Base-by-base conservation (phyloP, 768 basidiomycete genomes). In the Phylloporus sp. region DNA sequence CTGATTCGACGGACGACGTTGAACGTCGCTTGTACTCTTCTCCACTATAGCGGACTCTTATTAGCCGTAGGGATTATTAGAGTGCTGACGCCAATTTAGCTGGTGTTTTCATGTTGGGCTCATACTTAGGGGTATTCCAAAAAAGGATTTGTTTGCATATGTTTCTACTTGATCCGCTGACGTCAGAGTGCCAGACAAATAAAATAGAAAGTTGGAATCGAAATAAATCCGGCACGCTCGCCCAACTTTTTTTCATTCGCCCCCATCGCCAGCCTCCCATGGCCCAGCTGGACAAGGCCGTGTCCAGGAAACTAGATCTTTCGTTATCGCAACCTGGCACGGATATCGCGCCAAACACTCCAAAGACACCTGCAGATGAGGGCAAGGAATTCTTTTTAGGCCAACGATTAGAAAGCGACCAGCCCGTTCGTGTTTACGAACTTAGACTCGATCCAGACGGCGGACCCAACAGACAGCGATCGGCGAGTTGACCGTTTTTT, bases 351-450 rank as follows among this genome's bases (percentile, higher is more conserved):
- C 72, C 73, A 10, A 71, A 74, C 49, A 85, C 86, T 1, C 90
- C 89, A 31, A 89, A 82, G 74, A 97, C 94, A 4, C 94, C 93
- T 32, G 93, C 94, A 35, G 92, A 95, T 66, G 93, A 95, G 65
- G 93, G 85, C 23, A 81, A 94, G 66, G 86, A 86, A 31, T 97
- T 91, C 74, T 97, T 97, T 61, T 77, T 86, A 59, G 79, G 82
- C 5, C 67, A 73, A 26, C 59, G 74, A 44, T 68, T 60, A 8
- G 68, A 73, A 15, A 80, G 79, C 32, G 87, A 88, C 57, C 68
- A 71, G 4, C 86, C 85, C 6, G 79, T 97, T 39, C 79, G 76
- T 56, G 93, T 97, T 16, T 95, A 92, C 62, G 88, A 95, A 70
- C 79, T 99, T 31, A 75, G 76, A 43, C 77, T 99, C 31, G 92